A percentile compares a stretch with the other conserved stretches of the same genome.
These are phyloP conservation scores for Knoxdaviesia proteae DNA, from an alignment of 2,329 filamentous ascomycete species.

Conservation along the genomic window DNA sequence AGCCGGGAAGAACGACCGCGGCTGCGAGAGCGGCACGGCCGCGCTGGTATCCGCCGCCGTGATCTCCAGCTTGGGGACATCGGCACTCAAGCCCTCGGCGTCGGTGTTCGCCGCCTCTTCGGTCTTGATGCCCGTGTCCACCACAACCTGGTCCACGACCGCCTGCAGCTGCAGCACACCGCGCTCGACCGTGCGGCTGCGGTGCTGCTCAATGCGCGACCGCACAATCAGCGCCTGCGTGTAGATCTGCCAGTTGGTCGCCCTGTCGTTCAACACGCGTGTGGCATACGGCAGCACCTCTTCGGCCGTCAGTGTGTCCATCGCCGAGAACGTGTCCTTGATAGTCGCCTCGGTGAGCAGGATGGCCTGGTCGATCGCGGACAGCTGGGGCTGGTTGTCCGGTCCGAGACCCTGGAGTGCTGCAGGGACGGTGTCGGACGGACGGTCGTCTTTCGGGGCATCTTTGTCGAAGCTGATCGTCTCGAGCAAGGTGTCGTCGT, in stretches of 20 bases:
- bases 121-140: slow-evolving; percentile 38
- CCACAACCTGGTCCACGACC: slow-evolving; percentile 84
- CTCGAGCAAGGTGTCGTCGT: slow-evolving; percentile 86
- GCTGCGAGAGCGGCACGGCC: slow-evolving; percentile 14
- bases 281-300: slow-evolving; percentile 83
- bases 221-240: slow-evolving; percentile 81
- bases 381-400: slow-evolving; percentile 61
- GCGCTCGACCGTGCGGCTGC: slow-evolving; percentile 70
- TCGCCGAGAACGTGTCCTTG: slow-evolving; percentile 68
- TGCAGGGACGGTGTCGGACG: slow-evolving; percentile 27
- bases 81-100: slow-evolving; percentile 8
- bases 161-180: slow-evolving; percentile 85
- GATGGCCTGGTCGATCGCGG: slow-evolving; percentile 74
- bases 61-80: slow-evolving; percentile 40
- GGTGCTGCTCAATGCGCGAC: slow-evolving; percentile 74
- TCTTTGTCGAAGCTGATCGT: slow-evolving; percentile 54
- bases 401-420: slow-evolving; percentile 47
- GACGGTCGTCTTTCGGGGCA: slow-evolving; percentile 4
- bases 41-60: slow-evolving; percentile 11
- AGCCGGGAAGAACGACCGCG: slow-evolving; percentile 64
- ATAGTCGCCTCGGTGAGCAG: slow-evolving; percentile 73
- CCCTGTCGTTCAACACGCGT: slow-evolving; percentile 69
- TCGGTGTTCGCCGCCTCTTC: slow-evolving; percentile 12
- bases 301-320: slow-evolving; percentile 73
- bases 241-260: slow-evolving; percentile 95